Conservation (phyloP, 495 filamentous ascomycete species). For the Chaetomidium leptoderma region DNA sequence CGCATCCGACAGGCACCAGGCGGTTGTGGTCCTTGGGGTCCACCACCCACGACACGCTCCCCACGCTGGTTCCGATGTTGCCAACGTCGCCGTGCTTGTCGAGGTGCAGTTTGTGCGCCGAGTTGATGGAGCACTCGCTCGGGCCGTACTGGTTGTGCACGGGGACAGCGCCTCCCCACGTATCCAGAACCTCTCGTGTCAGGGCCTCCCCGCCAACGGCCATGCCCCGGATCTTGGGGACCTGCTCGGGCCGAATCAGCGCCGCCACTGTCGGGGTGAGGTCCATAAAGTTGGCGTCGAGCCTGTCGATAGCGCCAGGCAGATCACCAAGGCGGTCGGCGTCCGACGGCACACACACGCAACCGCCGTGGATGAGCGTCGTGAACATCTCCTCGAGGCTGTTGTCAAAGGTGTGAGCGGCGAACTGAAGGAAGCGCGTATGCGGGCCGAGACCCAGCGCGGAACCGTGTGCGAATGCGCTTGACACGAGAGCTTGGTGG, state of each 20-base stretch:
- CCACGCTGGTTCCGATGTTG: slow-evolving; percentile 23
- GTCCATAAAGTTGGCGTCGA: slow-evolving; percentile 22
- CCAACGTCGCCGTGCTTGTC: slow-evolving; percentile 8
- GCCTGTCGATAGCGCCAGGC: slow-evolving; percentile 27
- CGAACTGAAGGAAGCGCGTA: slow-evolving; percentile 47
- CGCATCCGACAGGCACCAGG: slow-evolving; percentile 60
- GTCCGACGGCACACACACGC: slow-evolving; percentile 34
- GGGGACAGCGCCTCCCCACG: slow-evolving; percentile 30
- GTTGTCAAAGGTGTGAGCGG: slow-evolving; percentile 56
- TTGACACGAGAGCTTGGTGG: slow-evolving; percentile 31
- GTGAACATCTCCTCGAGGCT: slow-evolving; percentile 53
- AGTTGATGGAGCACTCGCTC: slow-evolving; percentile 39
- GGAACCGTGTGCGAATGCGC: slow-evolving; percentile 21
- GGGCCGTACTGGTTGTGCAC: slow-evolving; percentile 55
- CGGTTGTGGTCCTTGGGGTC: slow-evolving; percentile 53
- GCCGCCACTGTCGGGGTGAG: slow-evolving; percentile 27
- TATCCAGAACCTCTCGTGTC: slow-evolving; percentile 15
- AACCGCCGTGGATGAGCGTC: slow-evolving; percentile 44
- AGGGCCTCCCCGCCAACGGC: slow-evolving; percentile 29
- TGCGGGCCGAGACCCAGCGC: slow-evolving; percentile 18
- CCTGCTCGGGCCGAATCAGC: slow-evolving; percentile 17
- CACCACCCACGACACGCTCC: slow-evolving; percentile 46
- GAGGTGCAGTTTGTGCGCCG: slow-evolving; percentile 18
- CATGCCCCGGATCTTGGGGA: slow-evolving; percentile 23
- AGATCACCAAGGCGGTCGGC: slow-evolving; percentile 29